phyloP scores from a whole-genome alignment of 1,284 basidiomycete genomes.

The Heterobasidion occidentale region DNA sequence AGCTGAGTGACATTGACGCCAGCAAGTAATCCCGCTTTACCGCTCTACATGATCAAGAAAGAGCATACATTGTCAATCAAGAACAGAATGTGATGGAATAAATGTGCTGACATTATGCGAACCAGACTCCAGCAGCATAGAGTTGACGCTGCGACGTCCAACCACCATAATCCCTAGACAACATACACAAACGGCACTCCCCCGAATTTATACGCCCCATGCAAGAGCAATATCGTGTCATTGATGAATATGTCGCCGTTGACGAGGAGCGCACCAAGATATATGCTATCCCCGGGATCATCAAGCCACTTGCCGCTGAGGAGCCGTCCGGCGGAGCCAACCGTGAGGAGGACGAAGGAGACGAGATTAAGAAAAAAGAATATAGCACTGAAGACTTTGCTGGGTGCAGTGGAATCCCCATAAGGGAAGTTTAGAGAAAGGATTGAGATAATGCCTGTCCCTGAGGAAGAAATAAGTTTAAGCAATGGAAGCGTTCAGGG shows the following conservation, averaged over 20 bases:
- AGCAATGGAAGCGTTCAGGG: too few species aligned
- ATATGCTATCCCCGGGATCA: slow-evolving; percentile 61
- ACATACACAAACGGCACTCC: slow-evolving; percentile 49
- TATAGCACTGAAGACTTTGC: slow-evolving; percentile 33
- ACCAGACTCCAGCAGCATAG: slow-evolving; percentile 57
- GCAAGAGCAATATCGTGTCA: slow-evolving; percentile 35
- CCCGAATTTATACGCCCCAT: slow-evolving; percentile 37
- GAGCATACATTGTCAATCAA: background rate
- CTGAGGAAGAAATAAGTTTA: slow-evolving; percentile 19
- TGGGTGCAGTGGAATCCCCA: slow-evolving; percentile 26
- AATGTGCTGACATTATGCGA: slow-evolving; percentile 49
- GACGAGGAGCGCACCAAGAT: slow-evolving; percentile 66
- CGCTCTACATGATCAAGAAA: slow-evolving; percentile 40
- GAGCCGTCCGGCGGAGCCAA: slow-evolving; percentile 41
- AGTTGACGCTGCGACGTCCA: slow-evolving; percentile 50
- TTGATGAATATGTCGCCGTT: slow-evolving; percentile 60
- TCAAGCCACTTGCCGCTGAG: slow-evolving; percentile 50
- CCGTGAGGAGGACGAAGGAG: slow-evolving; percentile 50
- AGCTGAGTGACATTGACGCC: slow-evolving; percentile 47
- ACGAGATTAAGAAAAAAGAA: slow-evolving; percentile 64
- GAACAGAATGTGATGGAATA: background rate
- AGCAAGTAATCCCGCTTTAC: slow-evolving; percentile 46
- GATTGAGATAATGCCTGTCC: slow-evolving; percentile 47
- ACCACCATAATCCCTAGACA: slow-evolving; percentile 72
- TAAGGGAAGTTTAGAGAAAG: slow-evolving; percentile 57